These are phyloP conservation scores for Pseudofabraea citricarpa DNA, from an alignment of 2,329 filamentous ascomycete species.

Conservation along the genomic window DNA sequence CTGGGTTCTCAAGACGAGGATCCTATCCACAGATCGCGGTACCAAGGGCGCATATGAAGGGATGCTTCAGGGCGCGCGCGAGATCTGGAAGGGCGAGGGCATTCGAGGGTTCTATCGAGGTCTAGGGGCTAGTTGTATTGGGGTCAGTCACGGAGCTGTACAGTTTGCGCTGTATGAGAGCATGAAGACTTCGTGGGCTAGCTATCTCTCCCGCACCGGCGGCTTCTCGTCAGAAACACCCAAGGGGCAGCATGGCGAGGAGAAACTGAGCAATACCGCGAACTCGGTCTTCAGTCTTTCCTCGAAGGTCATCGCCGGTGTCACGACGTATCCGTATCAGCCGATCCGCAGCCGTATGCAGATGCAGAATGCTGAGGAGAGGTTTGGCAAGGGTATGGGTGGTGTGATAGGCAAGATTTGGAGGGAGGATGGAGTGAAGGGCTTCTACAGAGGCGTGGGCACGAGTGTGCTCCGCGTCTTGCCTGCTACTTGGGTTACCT, in stretches of 20 bases:
- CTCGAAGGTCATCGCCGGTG: slow-evolving; percentile 85
- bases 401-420: slow-evolving; percentile 74
- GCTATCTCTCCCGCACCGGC: slow-evolving; percentile 45
- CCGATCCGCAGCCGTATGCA: slow-evolving; percentile 85
- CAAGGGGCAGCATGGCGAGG: slow-evolving; percentile 16
- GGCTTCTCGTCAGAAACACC: slow-evolving; percentile 2
- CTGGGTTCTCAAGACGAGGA: slow-evolving; percentile 97
- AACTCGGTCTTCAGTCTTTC: slow-evolving; percentile 75
- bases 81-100: slow-evolving; percentile 69
- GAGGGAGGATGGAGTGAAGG: slow-evolving; percentile 70
- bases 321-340: slow-evolving; percentile 90
- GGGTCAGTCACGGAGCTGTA: slow-evolving; percentile 86
- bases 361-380: slow-evolving; percentile 74
- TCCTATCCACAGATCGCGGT: slow-evolving; percentile 78
- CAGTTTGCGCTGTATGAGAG: slow-evolving; percentile 95
- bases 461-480: slow-evolving; percentile 88
- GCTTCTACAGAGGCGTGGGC: slow-evolving; percentile 88
- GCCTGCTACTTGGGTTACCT: slow-evolving; percentile 93
- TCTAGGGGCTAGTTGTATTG: slow-evolving; percentile 74
- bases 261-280: slow-evolving; percentile 33
- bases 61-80: slow-evolving; percentile 64
- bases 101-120: slow-evolving; percentile 81
- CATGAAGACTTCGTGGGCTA: slow-evolving; percentile 42
- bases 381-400: slow-evolving; percentile 64
- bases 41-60: slow-evolving; percentile 75